phyloP scores from a whole-genome alignment of 345 rosid genomes.

The Moricandia arvensis region DNA sequence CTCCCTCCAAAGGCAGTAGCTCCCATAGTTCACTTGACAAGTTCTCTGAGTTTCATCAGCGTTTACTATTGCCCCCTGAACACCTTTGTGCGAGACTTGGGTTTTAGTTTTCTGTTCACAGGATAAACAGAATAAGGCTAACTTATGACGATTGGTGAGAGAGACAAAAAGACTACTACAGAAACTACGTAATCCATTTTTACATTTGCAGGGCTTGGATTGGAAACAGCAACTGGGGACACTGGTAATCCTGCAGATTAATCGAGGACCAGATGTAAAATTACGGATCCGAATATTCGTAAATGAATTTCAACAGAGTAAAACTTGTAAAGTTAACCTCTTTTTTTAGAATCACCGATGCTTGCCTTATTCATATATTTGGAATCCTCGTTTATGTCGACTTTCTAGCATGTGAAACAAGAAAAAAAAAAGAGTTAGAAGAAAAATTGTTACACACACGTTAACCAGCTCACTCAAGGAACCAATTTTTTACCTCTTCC shows the following conservation, averaged over 20 bases:
- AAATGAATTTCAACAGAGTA: conserved; percentile 11
- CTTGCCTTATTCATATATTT: conserved; percentile 27
- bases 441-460: background rate
- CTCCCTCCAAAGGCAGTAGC: conserved; percentile 93
- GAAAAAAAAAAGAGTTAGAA: background rate
- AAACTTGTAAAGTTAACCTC: conserved; percentile 21
- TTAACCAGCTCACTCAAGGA: background rate
- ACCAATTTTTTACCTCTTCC: background rate
- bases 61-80: conserved; percentile 24
- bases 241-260: conserved; percentile 32
- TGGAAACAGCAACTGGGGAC: conserved; percentile 28
- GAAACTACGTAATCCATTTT: conserved; percentile 16
- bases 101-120: conserved; percentile 46
- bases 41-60: conserved; percentile 48
- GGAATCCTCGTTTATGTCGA: conserved; percentile 17
- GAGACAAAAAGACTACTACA: background rate
- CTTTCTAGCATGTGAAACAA: conserved; percentile 30
- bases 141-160: background rate
- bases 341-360: conserved; percentile 10
- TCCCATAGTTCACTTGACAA: conserved; percentile 81
- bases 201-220: conserved; percentile 35
- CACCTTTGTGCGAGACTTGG: conserved; percentile 19
- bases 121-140: conserved; percentile 8
- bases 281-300: background rate
- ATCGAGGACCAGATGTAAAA: conserved; percentile 1